phyloP scores from a whole-genome alignment of 495 filamentous ascomycete species.

The Lepidopterella palustris region DNA sequence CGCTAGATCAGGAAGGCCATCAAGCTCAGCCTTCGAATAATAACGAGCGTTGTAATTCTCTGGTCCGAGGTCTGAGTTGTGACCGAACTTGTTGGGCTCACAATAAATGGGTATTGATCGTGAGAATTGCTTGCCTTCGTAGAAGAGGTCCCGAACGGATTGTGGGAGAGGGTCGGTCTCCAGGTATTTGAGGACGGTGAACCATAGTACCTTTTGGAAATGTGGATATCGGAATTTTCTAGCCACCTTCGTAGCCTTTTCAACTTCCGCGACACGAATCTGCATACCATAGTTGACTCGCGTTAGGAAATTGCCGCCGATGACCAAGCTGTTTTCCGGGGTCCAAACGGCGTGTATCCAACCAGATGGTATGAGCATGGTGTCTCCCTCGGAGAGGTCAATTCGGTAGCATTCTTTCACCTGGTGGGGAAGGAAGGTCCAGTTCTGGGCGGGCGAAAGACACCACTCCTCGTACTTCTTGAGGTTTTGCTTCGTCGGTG shows the following conservation, averaged over 20 bases:
- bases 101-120: slow-evolving; percentile 51
- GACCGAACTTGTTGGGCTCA: slow-evolving; percentile 51
- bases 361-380: slow-evolving; percentile 71
- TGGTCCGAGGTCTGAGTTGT: slow-evolving; percentile 42
- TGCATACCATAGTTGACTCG: slow-evolving; percentile 65
- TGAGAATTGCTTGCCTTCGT: slow-evolving; percentile 50
- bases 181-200: slow-evolving; percentile 59
- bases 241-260: slow-evolving; percentile 65
- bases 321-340: slow-evolving; percentile 66
- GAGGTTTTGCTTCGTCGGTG: slow-evolving; percentile 64
- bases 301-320: slow-evolving; percentile 72
- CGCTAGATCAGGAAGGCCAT: slow-evolving; percentile 57
- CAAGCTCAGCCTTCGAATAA: slow-evolving; percentile 63
- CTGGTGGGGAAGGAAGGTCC: slow-evolving; percentile 58
- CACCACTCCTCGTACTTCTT: slow-evolving; percentile 78
- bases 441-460: slow-evolving; percentile 64
- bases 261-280: slow-evolving; percentile 62
- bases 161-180: slow-evolving; percentile 59
- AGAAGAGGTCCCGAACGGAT: slow-evolving; percentile 50
- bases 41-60: slow-evolving; percentile 54
- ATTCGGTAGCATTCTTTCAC: slow-evolving; percentile 71
- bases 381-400: slow-evolving; percentile 65
- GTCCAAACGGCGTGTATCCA: slow-evolving; percentile 83
- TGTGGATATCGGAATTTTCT: slow-evolving; percentile 65
- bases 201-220: slow-evolving; percentile 73